A percentile compares a stretch with the other conserved stretches of the same genome.
Evolutionary conservation across 108 stramenopile species (phyloP).

Genomic region (Epithemia pelagica): DNA sequence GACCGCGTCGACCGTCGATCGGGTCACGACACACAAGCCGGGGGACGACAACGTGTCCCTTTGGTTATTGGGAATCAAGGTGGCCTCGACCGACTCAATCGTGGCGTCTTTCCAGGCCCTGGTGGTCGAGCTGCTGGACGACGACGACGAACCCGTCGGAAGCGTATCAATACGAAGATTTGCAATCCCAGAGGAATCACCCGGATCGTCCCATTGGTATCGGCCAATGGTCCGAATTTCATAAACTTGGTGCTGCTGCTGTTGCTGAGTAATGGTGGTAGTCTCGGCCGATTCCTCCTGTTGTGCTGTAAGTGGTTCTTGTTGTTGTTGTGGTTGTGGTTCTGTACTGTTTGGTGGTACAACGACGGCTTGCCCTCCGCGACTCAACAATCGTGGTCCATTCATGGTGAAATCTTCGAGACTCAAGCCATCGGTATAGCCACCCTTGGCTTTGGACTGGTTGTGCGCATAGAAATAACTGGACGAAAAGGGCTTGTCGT

Average conservation of each 20-base stretch:
- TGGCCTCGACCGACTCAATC: conserved; percentile 31
- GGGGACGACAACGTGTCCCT: too few relatives aligned
- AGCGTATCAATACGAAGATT: conserved; percentile 70
- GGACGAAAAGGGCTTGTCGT: conserved; percentile 62
- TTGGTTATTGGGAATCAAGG: conserved; percentile 18
- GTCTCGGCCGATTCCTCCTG: too few relatives aligned
- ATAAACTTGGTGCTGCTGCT: too few relatives aligned
- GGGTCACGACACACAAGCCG: conserved; percentile 29
- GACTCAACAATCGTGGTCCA: conserved; percentile 57
- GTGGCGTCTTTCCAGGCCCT: conserved; percentile 40
- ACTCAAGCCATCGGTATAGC: conserved; percentile 72
- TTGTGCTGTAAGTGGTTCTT: too few relatives aligned
- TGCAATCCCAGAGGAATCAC: conserved; percentile 45
- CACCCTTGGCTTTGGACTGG: conserved; percentile 58
- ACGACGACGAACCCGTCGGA: conserved; percentile 22
- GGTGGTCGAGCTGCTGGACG: conserved; percentile 8
- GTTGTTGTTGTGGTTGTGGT: conserved; percentile 2
- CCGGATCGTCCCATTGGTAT: conserved; percentile 82
- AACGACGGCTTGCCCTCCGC: conserved; percentile 38
- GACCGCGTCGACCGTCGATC: neutral
- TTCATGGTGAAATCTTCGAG: conserved; percentile 84
- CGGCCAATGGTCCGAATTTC: too few relatives aligned
- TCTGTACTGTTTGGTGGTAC: neutral
- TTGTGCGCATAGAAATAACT: conserved; percentile 84
- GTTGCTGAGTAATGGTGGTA: too few relatives aligned